phyloP scores from a whole-genome alignment of 2,329 filamentous ascomycete species.

The Fusarium decemcellulare region DNA sequence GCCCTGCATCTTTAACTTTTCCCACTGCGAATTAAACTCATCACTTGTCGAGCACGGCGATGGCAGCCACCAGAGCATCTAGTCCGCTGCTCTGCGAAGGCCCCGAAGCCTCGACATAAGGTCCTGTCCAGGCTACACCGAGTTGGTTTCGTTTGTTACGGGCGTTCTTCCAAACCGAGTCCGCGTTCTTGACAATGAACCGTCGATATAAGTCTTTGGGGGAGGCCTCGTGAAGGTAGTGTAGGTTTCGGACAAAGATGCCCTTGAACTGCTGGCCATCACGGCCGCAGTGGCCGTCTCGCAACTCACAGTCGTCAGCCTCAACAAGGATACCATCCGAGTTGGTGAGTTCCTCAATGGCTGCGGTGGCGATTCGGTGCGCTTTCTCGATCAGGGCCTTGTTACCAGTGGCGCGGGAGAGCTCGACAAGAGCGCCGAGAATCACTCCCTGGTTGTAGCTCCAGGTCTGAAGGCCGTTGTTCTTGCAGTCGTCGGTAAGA shows the following conservation, averaged over 20 bases:
- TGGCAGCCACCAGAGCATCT: conserved; percentile 76
- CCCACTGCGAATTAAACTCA: conserved; percentile 9
- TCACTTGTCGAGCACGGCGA: conserved; percentile 52
- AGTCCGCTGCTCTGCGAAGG: conserved; percentile 75
- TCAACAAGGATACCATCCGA: conserved; percentile 61
- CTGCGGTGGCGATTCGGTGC: conserved; percentile 65
- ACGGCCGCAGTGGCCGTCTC: conserved; percentile 55
- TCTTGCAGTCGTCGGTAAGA: conserved; percentile 62
- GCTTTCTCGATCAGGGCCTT: conserved; percentile 59
- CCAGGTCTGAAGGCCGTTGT: conserved; percentile 65
- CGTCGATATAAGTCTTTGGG: conserved; percentile 64
- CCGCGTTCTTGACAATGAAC: conserved; percentile 73
- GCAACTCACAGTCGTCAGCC: conserved; percentile 53
- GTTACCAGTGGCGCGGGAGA: conserved; percentile 61
- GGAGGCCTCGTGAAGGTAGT: conserved; percentile 66
- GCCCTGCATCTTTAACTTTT: conserved; percentile 9
- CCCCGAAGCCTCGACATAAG: conserved; percentile 65
- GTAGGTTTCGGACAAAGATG: conserved; percentile 76
- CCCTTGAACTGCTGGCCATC: conserved; percentile 80
- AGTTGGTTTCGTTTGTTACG: conserved; percentile 66
- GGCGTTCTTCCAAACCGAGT: conserved; percentile 75
- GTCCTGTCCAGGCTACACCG: conserved; percentile 76
- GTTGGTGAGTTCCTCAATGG: conserved; percentile 61
- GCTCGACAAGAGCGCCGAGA: conserved; percentile 68
- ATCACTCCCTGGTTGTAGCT: conserved; percentile 73